phyloP scores from a whole-genome alignment of 1,139 yeast species.

The Groenewaldozyma sp. region DNA sequence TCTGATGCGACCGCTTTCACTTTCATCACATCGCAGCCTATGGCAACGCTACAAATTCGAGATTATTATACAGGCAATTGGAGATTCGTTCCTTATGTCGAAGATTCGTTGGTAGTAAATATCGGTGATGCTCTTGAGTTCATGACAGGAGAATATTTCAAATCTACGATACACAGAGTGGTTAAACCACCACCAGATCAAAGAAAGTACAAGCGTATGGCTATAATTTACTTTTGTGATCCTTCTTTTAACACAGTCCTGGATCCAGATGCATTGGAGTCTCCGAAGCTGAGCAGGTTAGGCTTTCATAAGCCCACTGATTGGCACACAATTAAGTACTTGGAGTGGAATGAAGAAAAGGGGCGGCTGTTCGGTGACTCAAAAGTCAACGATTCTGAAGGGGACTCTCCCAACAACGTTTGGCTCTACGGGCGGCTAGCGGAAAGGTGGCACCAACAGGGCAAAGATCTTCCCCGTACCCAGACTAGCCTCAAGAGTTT shows the following conservation, averaged over 20 bases:
- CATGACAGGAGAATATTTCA: conserved; percentile 30
- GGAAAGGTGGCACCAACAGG: conserved; percentile 36
- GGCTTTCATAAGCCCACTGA: conserved; percentile 27
- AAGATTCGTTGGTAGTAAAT: conserved; percentile 27
- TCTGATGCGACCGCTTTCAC: conserved; percentile 30
- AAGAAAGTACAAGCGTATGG: conserved; percentile 22
- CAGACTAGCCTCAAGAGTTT: no score
- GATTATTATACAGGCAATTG: conserved; percentile 25
- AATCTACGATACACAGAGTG: conserved; percentile 29
- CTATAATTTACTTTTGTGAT: conserved; percentile 25
- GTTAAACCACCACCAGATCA: conserved; percentile 30
- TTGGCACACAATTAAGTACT: conserved; percentile 34
- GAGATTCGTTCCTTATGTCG: conserved; percentile 28
- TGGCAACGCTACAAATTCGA: conserved; percentile 28
- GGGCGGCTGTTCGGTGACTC: conserved; percentile 36
- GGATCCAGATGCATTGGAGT: conserved; percentile 7
- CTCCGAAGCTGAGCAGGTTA: conserved; percentile 8
- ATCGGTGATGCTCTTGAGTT: conserved; percentile 30
- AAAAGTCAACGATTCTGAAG: conserved; percentile 23
- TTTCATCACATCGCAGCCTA: conserved; percentile 30
- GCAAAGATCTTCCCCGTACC: conserved; percentile 8
- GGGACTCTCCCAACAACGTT: conserved; percentile 36
- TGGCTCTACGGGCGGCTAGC: conserved; percentile 34
- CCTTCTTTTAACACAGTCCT: conserved; percentile 9
- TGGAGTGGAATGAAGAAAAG: conserved; percentile 36